These are phyloP conservation scores for Tolypocladium ophioglossoides DNA, from an alignment of 2,329 filamentous ascomycete genomes.

Conservation along the genomic window DNA sequence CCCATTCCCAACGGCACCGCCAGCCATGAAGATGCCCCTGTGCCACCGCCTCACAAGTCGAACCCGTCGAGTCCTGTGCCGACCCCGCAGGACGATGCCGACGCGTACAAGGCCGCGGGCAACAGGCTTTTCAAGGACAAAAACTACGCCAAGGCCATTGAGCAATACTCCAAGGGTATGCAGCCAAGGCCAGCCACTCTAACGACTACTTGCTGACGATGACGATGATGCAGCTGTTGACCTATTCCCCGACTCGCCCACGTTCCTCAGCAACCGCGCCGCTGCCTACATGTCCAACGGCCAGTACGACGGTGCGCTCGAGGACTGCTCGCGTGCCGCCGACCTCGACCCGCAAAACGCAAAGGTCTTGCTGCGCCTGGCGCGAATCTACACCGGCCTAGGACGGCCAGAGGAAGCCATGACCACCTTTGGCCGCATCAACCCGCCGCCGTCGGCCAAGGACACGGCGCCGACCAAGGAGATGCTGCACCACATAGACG, in stretches of 20 bases:
- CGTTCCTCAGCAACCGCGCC: conserved; percentile 89
- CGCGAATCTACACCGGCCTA: conserved; percentile 79
- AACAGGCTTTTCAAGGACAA: conserved; percentile 97
- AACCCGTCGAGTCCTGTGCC: conserved; percentile 48
- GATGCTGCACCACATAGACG: conserved; percentile 73
- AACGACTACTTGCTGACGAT: conserved; percentile 5
- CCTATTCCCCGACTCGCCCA: conserved; percentile 72
- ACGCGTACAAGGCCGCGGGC: conserved; percentile 82
- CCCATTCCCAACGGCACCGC: conserved; percentile 39
- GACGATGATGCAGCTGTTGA: conserved; percentile 59
- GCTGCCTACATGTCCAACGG: conserved; percentile 87
- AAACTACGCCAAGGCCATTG: conserved; percentile 78
- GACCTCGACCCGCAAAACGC: conserved; percentile 76
- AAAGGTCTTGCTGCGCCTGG: conserved; percentile 81
- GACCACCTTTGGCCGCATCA: conserved; percentile 68
- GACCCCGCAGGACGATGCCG: conserved; percentile 61
- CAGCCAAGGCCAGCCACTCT: conserved; percentile 1
- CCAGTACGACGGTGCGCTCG: conserved; percentile 67
- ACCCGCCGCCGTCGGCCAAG: conserved; percentile 70
- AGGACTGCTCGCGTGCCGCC: conserved; percentile 75
- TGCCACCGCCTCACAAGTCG: conserved; percentile 62
- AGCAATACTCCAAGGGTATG: conserved; percentile 90
- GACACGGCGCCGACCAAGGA: conserved; percentile 74
- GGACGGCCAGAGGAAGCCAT: conserved; percentile 83
- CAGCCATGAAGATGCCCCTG: conserved; percentile 39